Evolutionary conservation across 2,329 filamentous ascomycete species (phyloP).

Genomic region (Clonostachys byssicola): DNA sequence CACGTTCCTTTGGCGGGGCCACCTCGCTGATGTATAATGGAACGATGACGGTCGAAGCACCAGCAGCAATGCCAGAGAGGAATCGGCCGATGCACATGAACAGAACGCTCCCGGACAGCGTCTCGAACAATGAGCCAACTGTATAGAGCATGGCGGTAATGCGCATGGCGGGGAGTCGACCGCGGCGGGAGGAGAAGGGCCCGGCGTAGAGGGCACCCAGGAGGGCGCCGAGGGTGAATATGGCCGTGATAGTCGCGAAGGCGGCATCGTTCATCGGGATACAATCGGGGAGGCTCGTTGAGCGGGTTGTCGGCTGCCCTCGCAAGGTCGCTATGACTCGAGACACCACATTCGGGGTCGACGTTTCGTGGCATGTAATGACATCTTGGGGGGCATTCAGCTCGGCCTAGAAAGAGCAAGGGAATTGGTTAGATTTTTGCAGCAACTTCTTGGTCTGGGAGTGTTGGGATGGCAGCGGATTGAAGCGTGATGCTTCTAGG

Average conservation of each 20-base stretch:
- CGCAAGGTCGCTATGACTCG: too few relatives aligned
- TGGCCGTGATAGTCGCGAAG: conserved; percentile 83
- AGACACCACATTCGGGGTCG: conserved; percentile 13
- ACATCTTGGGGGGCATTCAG: conserved; percentile 94
- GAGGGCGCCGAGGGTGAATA: conserved; percentile 88
- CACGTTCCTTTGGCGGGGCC: conserved; percentile 68
- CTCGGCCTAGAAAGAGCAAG: conserved; percentile 56
- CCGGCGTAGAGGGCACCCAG: conserved; percentile 77
- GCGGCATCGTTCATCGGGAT: conserved; percentile 81
- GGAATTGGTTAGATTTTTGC: conserved; percentile 2
- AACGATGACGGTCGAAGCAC: conserved; percentile 86
- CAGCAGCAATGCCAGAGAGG: conserved; percentile 78
- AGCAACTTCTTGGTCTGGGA: conserved; percentile 4
- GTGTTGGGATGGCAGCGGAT: neutral
- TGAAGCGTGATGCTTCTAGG: neutral
- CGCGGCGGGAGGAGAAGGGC: conserved; percentile 71
- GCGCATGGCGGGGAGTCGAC: conserved; percentile 73
- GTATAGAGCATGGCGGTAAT: conserved; percentile 74
- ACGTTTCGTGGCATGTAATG: conserved; percentile 72
- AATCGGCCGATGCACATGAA: conserved; percentile 72
- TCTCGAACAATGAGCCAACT: conserved; percentile 71
- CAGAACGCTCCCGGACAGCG: conserved; percentile 62
- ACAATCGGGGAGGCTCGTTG: conserved; percentile 60
- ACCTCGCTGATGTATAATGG: conserved; percentile 94
- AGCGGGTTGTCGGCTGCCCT: neutral